Evolutionary conservation across 2,329 filamentous ascomycete genomes (phyloP), one percentile per base, ranked within the genome.

Genomic region (Torrubiella hemipterigena): DNA sequence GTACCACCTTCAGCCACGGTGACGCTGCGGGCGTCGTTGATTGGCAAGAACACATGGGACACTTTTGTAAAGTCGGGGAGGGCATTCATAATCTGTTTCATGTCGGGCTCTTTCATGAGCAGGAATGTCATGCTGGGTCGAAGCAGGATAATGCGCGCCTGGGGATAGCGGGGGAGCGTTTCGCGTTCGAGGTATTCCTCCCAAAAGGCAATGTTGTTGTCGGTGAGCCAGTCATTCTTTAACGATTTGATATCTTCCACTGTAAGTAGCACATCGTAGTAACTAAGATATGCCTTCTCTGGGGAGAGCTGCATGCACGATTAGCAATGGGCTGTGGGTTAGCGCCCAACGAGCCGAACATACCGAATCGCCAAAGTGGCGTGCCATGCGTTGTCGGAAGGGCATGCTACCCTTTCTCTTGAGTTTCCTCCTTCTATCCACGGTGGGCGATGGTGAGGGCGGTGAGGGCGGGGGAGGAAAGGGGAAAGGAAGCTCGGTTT

Each of bases 141-240:
- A 17, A 98, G 77, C 34, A 98, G 81, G 37, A 89, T 69, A 51
- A 98, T 94, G 40, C 85, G 74, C 14, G 85, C 85, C 49, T 82
- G 77, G 8, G 83, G 82, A 51, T 81, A 93, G 44, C 76, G 73
- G 18, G 67, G 65, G 17, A 98, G 77, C 38, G 85, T 77, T 62
- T 96, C 89, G 39, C 77, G 83, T 56, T 98, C 91, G 42, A 98
- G 76, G 52, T 76, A 93, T 69, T 96, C 89, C 69, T 96, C 83
- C 89, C 91, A 98, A 53, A 98, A 96, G 30, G 85, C 80, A 43
- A 98, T 96, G 45, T 86, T 87, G 62, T 94, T 95, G 55, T 98
- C 91, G 26, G 89, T 95, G 31, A 98, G 67, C 91, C 91, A 98
- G 65, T 95, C 91, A 56, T 82, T 69, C 58, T 82, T 85, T 36